phyloP scores from a whole-genome alignment of 495 filamentous ascomycete genomes.

The Aspergillus bertholletiae region DNA sequence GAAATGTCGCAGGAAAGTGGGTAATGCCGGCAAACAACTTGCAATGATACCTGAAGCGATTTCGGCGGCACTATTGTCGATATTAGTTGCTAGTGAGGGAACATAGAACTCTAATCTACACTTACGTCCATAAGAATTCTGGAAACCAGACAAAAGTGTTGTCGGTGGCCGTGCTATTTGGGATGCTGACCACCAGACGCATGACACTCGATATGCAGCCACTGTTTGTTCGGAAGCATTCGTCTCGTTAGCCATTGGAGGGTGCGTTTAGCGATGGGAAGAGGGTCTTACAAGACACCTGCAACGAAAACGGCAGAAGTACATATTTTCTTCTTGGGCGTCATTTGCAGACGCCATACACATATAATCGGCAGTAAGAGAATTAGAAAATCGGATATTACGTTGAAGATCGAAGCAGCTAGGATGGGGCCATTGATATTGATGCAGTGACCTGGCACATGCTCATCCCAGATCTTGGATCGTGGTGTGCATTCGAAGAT shows the following conservation, averaged over 20 bases:
- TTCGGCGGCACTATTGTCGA: constrained; percentile 17
- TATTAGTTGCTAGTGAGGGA: neutral
- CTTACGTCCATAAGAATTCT: constrained; percentile 24
- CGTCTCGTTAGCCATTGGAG: neutral
- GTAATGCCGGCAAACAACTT: constrained; percentile 19
- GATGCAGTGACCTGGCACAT: constrained; percentile 26
- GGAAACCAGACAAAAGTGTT: constrained; percentile 20
- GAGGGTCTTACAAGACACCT: constrained; percentile 27
- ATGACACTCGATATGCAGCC: constrained; percentile 20
- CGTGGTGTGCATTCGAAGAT: constrained; percentile 32
- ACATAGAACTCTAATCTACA: neutral
- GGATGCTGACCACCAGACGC: constrained; percentile 15
- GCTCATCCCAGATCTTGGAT: constrained; percentile 25
- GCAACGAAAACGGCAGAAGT: constrained; percentile 33
- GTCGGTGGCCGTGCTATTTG: constrained; percentile 8
- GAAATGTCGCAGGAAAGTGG: constrained; percentile 15
- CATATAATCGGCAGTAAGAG: constrained; percentile 31
- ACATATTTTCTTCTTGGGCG: constrained; percentile 18
- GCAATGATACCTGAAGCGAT: constrained; percentile 21
- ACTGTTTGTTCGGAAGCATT: neutral
- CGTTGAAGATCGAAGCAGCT: constrained; percentile 33
- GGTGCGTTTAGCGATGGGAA: neutral
- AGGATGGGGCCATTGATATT: constrained; percentile 27
- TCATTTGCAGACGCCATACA: constrained; percentile 31
- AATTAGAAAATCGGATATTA: constrained; percentile 33